Conservation (phyloP, 768 basidiomycete genomes). For the Holtermanniella nyarrowii region DNA sequence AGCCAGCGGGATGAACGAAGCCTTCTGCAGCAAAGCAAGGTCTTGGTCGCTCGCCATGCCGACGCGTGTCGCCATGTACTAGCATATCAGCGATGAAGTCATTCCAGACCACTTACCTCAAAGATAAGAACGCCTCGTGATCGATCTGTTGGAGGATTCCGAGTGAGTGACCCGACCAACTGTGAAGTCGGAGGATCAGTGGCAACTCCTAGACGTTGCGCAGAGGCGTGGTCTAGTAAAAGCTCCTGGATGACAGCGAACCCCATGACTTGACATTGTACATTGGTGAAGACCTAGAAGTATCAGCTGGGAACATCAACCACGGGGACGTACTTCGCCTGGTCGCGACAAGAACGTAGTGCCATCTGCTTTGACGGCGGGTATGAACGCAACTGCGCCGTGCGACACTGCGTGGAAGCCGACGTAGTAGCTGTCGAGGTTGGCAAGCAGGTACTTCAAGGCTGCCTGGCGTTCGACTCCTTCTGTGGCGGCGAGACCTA, state of each 20-base stretch:
- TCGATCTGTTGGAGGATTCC: slow-evolving; percentile 52
- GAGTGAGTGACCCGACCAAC: slow-evolving; percentile 53
- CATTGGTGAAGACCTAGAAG: slow-evolving; percentile 58
- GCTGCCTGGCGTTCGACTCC: slow-evolving; percentile 46
- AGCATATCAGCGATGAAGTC: not conserved
- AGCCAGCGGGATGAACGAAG: slow-evolving; percentile 58
- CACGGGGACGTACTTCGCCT: slow-evolving; percentile 49
- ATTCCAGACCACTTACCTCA: slow-evolving; percentile 45
- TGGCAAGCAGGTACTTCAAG: slow-evolving; percentile 71
- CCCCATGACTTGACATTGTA: slow-evolving; percentile 63
- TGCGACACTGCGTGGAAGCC: slow-evolving; percentile 23
- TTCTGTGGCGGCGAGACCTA: slow-evolving; percentile 56
- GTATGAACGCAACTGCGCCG: slow-evolving; percentile 62
- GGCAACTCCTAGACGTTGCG: slow-evolving; percentile 56
- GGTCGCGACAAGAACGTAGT: slow-evolving; percentile 51
- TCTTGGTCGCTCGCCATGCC: slow-evolving; percentile 40
- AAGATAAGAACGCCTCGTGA: slow-evolving; percentile 58
- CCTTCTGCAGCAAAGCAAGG: slow-evolving; percentile 50
- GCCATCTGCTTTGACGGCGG: slow-evolving; percentile 53
- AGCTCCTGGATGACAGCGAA: slow-evolving; percentile 52
- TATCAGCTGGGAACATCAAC: not conserved
- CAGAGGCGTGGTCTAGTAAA: slow-evolving; percentile 43
- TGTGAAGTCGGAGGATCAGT: slow-evolving; percentile 58
- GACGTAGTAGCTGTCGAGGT: slow-evolving; percentile 51
- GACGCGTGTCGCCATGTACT: slow-evolving; percentile 26